Evolutionary conservation across 805 yeast genomes (phyloP).

Genomic region (Saccharomycopsis sp.): DNA sequence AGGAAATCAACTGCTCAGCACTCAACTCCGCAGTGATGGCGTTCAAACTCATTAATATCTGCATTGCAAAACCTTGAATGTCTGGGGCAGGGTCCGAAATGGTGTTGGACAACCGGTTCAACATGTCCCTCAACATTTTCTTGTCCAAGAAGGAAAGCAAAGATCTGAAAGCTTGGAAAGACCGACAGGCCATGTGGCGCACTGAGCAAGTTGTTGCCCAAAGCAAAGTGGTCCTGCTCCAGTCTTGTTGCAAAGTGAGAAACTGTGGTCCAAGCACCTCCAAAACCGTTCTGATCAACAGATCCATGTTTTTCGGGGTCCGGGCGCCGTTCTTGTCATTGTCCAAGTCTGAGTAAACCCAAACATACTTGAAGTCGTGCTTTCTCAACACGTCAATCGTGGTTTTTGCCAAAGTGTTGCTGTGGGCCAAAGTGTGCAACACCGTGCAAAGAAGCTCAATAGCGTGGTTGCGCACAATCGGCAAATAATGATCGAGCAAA

Average conservation of each 20-base stretch:
- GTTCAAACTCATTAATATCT: slow-evolving; percentile 89
- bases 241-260: slow-evolving; percentile 57
- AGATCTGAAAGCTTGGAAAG: slow-evolving; percentile 87
- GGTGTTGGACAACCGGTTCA: slow-evolving; percentile 86
- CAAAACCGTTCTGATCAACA: slow-evolving; percentile 53
- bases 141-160: slow-evolving; percentile 75
- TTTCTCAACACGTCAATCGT: slow-evolving; percentile 50
- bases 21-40: slow-evolving; percentile 83
- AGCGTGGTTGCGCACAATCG: slow-evolving; percentile 79
- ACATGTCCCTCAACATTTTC: slow-evolving; percentile 85
- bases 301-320: slow-evolving; percentile 81
- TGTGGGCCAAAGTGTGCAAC: slow-evolving; percentile 50
- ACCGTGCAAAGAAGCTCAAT: slow-evolving; percentile 63
- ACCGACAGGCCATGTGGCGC: slow-evolving; percentile 91
- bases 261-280: slow-evolving; percentile 41
- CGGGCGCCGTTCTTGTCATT: slow-evolving; percentile 71
- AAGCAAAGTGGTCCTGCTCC: slow-evolving; percentile 74
- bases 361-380: slow-evolving; percentile 41
- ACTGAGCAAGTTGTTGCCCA: slow-evolving; percentile 99
- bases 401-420: slow-evolving; percentile 44
- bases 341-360: slow-evolving; percentile 83
- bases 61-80: slow-evolving; percentile 95
- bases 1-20: slow-evolving; percentile 67
- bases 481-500: slow-evolving; percentile 78
- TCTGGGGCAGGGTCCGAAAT: slow-evolving; percentile 83